Evolutionary conservation across 768 basidiomycete genomes (phyloP).

Genomic region (Zangia roseola): DNA sequence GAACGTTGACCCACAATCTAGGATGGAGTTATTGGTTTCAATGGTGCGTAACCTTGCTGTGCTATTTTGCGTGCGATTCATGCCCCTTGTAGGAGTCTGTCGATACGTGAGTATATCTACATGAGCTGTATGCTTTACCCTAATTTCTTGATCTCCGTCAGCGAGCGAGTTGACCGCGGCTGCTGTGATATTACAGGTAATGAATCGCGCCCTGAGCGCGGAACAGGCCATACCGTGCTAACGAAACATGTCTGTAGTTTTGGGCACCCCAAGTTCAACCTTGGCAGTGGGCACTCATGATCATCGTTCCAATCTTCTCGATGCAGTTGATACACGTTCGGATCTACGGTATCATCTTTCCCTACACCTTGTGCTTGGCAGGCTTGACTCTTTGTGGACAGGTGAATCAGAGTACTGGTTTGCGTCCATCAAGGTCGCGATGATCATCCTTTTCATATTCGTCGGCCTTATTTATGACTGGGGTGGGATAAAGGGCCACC

Average conservation of each 20-base stretch:
- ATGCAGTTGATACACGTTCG: conserved; percentile 57
- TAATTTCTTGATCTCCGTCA: conserved; percentile 18
- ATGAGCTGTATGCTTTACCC: conserved; percentile 10
- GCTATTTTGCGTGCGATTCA: not conserved
- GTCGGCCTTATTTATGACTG: conserved; percentile 63
- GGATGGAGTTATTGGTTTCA: conserved; percentile 63
- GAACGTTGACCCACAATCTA: conserved; percentile 7
- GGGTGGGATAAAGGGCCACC: conserved; percentile 56
- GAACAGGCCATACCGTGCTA: not conserved
- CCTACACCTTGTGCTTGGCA: not conserved
- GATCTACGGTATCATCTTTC: conserved; percentile 45
- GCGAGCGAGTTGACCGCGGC: conserved; percentile 61
- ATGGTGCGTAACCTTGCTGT: conserved; percentile 27
- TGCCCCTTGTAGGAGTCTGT: conserved; percentile 32
- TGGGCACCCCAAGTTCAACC: conserved; percentile 48
- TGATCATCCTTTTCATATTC: conserved; percentile 61
- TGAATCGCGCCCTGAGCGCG: not conserved
- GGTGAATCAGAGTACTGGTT: conserved; percentile 67
- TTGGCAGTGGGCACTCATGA: conserved; percentile 57
- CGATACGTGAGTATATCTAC: conserved; percentile 34
- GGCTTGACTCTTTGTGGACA: conserved; percentile 14
- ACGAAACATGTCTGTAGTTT: conserved; percentile 22
- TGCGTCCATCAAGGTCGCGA: conserved; percentile 60
- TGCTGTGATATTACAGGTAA: conserved; percentile 48
- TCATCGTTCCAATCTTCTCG: conserved; percentile 52